A percentile compares a stretch with the other conserved stretches of the same genome.
Evolutionary conservation across 1,284 basidiomycete species (phyloP).

Genomic region (Trametes hirsuta): DNA sequence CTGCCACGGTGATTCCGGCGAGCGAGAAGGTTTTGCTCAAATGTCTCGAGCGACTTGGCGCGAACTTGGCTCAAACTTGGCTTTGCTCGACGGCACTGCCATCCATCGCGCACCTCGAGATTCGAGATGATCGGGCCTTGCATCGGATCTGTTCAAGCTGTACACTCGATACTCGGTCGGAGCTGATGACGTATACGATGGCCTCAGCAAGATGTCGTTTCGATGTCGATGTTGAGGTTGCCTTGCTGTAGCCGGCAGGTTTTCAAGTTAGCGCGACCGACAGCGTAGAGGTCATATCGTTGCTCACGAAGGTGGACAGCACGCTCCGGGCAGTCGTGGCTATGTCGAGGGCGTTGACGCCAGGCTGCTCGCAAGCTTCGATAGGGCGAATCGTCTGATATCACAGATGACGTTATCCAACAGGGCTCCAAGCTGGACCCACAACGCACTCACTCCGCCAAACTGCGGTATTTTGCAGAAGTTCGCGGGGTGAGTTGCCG

Average conservation of each 20-base stretch:
- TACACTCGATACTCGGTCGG: too few relatives aligned
- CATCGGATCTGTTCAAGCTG: too few relatives aligned
- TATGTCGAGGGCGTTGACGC: conserved; percentile 34
- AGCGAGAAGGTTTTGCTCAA: too few relatives aligned
- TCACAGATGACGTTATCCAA: too few relatives aligned
- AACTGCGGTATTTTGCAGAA: conserved; percentile 36
- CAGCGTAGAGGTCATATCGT: neutral
- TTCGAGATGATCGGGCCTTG: neutral
- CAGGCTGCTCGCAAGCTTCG: conserved; percentile 32
- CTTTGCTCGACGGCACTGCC: too few relatives aligned
- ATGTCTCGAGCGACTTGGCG: too few relatives aligned
- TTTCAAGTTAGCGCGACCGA: neutral
- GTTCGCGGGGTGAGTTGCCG: conserved; percentile 33
- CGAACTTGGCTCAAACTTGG: too few relatives aligned
- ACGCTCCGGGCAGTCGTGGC: conserved; percentile 30
- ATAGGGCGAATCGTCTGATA: conserved; percentile 27
- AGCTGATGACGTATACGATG: neutral
- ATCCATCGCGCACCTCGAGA: too few relatives aligned
- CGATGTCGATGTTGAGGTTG: conserved; percentile 31
- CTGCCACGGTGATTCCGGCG: too few relatives aligned
- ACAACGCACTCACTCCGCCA: conserved; percentile 26
- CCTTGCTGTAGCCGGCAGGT: conserved; percentile 22
- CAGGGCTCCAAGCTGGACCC: too few relatives aligned
- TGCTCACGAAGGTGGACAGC: conserved; percentile 32
- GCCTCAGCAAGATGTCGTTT: conserved; percentile 23